phyloP scores from a whole-genome alignment of 2,329 filamentous ascomycete species.

The Corinectria fuckeliana region DNA sequence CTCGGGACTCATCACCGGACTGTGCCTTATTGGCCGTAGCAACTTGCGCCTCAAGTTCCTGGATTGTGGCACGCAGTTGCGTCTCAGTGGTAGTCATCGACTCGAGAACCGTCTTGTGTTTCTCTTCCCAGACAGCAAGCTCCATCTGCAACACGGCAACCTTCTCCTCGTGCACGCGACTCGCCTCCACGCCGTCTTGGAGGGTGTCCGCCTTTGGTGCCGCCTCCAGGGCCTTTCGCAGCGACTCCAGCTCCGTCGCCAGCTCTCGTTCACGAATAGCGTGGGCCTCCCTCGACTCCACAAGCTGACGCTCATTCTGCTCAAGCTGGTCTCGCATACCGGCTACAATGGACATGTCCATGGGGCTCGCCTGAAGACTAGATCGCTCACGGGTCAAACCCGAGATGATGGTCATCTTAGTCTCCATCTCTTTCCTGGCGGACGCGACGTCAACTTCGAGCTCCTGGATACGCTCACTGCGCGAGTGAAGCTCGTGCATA shows the following conservation, averaged over 20 bases:
- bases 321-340: constrained; percentile 87
- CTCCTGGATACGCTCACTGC: constrained; percentile 88
- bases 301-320: constrained; percentile 83
- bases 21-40: constrained; percentile 58
- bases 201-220: constrained; percentile 39
- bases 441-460: constrained; percentile 84
- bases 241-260: constrained; percentile 69
- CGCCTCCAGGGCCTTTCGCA: constrained; percentile 62
- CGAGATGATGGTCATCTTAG: constrained; percentile 94
- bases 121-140: constrained; percentile 75
- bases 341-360: constrained; percentile 91
- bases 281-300: constrained; percentile 74
- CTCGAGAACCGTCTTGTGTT: constrained; percentile 74
- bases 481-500: constrained; percentile 87
- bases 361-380: constrained; percentile 81
- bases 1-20: constrained; percentile 47
- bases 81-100: constrained; percentile 76
- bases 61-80: constrained; percentile 74
- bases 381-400: constrained; percentile 92
- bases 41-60: constrained; percentile 71
- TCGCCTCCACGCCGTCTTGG: constrained; percentile 39
- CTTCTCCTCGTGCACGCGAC: constrained; percentile 58
- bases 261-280: constrained; percentile 78
- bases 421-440: constrained; percentile 95
- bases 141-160: constrained; percentile 74